Percentiles rank a stretch among this genome's conserved stretches.
Conservation (phyloP, 371 early-diverging fungal species). For the Vairimorpha ceranae region DNA sequence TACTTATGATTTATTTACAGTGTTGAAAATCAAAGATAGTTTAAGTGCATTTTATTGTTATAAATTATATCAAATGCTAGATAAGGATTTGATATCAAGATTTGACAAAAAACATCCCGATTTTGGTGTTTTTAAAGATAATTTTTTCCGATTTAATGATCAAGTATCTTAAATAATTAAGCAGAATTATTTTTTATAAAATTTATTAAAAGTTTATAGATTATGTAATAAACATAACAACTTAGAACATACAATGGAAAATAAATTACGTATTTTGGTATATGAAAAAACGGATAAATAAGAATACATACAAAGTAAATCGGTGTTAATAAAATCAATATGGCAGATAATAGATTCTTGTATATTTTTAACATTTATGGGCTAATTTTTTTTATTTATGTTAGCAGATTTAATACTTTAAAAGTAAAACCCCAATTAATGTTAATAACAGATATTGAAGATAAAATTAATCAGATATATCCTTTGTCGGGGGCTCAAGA, state of each 20-base stretch:
- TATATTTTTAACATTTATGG: too few relatives aligned
- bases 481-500: conserved; percentile 77
- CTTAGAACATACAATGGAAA: background rate
- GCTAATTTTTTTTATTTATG: too few relatives aligned
- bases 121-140: too few relatives aligned
- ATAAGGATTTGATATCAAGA: background rate
- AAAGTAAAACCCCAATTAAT: too few relatives aligned
- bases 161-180: too few relatives aligned
- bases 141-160: too few relatives aligned
- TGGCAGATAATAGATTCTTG: too few relatives aligned
- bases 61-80: background rate
- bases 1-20: background rate
- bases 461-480: conserved; percentile 72
- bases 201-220: background rate
- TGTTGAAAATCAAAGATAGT: background rate
- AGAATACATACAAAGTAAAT: too few relatives aligned
- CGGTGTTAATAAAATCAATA: too few relatives aligned
- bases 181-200: background rate
- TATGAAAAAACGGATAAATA: too few relatives aligned
- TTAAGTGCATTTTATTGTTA: background rate
- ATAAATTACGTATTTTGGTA: background rate
- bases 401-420: too few relatives aligned
- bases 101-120: too few relatives aligned
- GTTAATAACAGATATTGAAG: conserved; percentile 47
- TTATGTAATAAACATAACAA: background rate